Base-by-base conservation (phyloP, 495 filamentous ascomycete genomes). In the Poronia punctata region DNA sequence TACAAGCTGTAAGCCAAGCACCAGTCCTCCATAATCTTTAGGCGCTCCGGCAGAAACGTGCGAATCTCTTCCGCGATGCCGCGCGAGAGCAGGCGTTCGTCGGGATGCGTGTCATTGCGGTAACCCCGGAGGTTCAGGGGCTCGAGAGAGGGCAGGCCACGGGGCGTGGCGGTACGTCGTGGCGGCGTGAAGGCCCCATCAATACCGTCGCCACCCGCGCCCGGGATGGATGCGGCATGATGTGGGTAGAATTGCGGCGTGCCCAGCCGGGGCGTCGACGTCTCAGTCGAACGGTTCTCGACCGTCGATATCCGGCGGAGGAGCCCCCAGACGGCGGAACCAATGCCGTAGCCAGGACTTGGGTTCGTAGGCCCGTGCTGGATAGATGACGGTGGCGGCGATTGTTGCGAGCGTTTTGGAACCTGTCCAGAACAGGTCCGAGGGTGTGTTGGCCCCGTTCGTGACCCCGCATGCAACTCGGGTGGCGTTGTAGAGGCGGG, bases 21-120 rank as follows among this genome's bases (percentile, higher is more conserved):
- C 92, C 92, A 98, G 45, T 79, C 79, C 45, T 97, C 88, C 43
- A 79, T 77, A 10, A 98, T 75, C 60, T 94, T 85, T 38, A 96
- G 64, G 15, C 90, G 74, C 35, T 89, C 71, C 1, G 92, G 92
- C 7, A 98, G 71, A 35, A 97, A 79, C 15, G 92, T 75, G 24
- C 93, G 76, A 41, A 98, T 94, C 65, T 98, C 92, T 64, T 98
- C 93, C 2, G 92, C 92, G 9, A 98, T 65, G 5, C 79, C 71
- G 34, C 70, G 70, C 5, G 75, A 80, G 21, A 97, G 71, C 33
- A 94, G 52, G 35, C 64, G 59, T 12, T 64, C 60, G 14, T 56
- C 53, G 2, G 46, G 14, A 0, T 53, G 32, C 0, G 69, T 72
- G 42, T 66, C 61, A 1, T 51, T 45, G 29, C 52, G 46, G 45